phyloP scores from a whole-genome alignment of 306 rosid genomes.

The Ormosia semicastrata region DNA sequence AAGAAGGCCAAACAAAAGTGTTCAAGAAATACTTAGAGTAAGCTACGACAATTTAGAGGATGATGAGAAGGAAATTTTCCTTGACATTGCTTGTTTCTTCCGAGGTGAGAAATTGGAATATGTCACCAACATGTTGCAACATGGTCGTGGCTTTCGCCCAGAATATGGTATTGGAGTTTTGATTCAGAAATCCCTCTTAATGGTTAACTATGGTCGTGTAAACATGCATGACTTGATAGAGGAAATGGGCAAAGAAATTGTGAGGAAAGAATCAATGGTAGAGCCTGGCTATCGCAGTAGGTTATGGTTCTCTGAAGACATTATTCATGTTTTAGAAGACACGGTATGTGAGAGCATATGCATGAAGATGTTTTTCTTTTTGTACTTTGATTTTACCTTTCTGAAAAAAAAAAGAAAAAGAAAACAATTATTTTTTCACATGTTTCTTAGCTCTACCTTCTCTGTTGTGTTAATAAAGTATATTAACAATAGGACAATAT shows the following conservation, averaged over 20 bases:
- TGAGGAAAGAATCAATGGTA: not conserved
- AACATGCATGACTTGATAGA: not conserved
- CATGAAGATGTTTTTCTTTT: not conserved
- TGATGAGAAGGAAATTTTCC: slow-evolving; percentile 4
- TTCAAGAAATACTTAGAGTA: not conserved
- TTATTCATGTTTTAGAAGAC: not conserved
- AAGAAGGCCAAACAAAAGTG: not conserved
- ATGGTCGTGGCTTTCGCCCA: slow-evolving; percentile 7
- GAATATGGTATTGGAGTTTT: not conserved
- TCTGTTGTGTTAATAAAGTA: too few relatives aligned
- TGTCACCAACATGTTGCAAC: not conserved
- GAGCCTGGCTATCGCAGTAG: not conserved
- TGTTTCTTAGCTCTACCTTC: too few relatives aligned
- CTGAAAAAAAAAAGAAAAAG: too few relatives aligned
- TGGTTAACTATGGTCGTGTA: not conserved
- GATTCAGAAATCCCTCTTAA: not conserved
- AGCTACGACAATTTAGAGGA: slow-evolving; percentile 12
- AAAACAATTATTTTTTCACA: too few relatives aligned
- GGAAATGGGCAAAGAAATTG: slow-evolving; percentile 12
- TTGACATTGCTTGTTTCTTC: slow-evolving; percentile 29
- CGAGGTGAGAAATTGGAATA: not conserved
- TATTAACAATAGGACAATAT: too few relatives aligned
- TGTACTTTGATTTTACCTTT: too few relatives aligned
- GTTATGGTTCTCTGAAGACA: slow-evolving; percentile 4
- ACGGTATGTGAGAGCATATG: not conserved